Conservation (phyloP, 1,284 basidiomycete genomes). For the Cerioporus squamosus region DNA sequence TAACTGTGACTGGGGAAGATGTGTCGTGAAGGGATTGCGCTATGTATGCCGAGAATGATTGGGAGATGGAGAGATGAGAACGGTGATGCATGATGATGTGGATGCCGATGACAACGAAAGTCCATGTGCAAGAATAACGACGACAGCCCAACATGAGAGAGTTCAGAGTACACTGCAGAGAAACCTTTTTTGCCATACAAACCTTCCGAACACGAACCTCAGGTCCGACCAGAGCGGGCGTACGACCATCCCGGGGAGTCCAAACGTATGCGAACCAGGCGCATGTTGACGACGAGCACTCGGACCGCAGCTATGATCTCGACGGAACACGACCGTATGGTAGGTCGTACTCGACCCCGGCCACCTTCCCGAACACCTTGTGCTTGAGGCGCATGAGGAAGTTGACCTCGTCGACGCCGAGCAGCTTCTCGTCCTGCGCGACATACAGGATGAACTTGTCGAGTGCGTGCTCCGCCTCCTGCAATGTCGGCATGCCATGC, state of each 20-base stretch:
- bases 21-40: not conserved
- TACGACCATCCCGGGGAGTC: not conserved
- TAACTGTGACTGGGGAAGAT: not conserved
- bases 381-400: slow-evolving; percentile 15
- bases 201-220: slow-evolving; percentile 8
- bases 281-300: not conserved
- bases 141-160: slow-evolving; percentile 26
- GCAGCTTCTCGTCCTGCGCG: slow-evolving; percentile 10
- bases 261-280: not conserved
- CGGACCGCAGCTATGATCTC: not conserved
- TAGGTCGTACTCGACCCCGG: slow-evolving; percentile 10
- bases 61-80: not conserved
- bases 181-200: slow-evolving; percentile 29
- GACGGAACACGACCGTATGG: not conserved
- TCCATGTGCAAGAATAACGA: slow-evolving; percentile 32
- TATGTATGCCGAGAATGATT: slow-evolving; percentile 1
- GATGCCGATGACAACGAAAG: slow-evolving; percentile 31
- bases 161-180: slow-evolving; percentile 27
- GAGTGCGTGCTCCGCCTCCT: slow-evolving; percentile 18
- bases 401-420: slow-evolving; percentile 12
- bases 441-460: slow-evolving; percentile 20
- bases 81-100: slow-evolving; percentile 24
- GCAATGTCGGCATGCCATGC: not conserved
- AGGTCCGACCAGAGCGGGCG: not conserved
- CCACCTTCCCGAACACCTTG: slow-evolving; percentile 18